phyloP scores from a whole-genome alignment of 768 basidiomycete genomes.

The Cubamyces lactineus region DNA sequence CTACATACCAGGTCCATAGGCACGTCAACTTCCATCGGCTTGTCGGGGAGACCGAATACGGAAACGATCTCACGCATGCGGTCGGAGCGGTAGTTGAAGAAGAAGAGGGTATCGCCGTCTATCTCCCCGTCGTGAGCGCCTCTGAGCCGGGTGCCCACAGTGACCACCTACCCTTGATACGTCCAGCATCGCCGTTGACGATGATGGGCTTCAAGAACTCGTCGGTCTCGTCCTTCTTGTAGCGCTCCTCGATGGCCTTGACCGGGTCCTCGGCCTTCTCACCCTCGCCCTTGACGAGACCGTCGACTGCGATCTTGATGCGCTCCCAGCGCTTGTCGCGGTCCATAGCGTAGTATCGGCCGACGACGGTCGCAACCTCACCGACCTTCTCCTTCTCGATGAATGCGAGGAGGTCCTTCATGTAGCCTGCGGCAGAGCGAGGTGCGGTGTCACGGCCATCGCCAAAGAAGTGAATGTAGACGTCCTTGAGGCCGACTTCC shows the following conservation, averaged over 20 bases:
- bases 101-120: conserved; percentile 90
- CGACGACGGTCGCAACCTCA: conserved; percentile 82
- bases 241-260: conserved; percentile 70
- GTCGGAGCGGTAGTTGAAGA: conserved; percentile 98
- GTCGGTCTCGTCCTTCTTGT: conserved; percentile 86
- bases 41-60: conserved; percentile 80
- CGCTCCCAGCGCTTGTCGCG: conserved; percentile 97
- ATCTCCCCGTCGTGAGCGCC: not conserved
- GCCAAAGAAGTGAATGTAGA: conserved; percentile 92
- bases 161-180: conserved; percentile 69
- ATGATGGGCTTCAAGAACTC: conserved; percentile 97
- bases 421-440: conserved; percentile 76
- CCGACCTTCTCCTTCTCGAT: conserved; percentile 77
- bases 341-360: conserved; percentile 97
- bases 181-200: conserved; percentile 73
- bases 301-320: conserved; percentile 87
- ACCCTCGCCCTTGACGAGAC: conserved; percentile 71
- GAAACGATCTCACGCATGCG: conserved; percentile 91
- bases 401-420: conserved; percentile 76
- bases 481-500: conserved; percentile 78
- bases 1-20: conserved; percentile 77
- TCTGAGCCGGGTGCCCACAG: not conserved
- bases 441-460: conserved; percentile 96
- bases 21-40: conserved; percentile 80
- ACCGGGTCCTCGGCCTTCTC: conserved; percentile 64